These are phyloP conservation scores for Venturia nashicola DNA, from an alignment of 2,329 filamentous ascomycete species.

Conservation along the genomic window DNA sequence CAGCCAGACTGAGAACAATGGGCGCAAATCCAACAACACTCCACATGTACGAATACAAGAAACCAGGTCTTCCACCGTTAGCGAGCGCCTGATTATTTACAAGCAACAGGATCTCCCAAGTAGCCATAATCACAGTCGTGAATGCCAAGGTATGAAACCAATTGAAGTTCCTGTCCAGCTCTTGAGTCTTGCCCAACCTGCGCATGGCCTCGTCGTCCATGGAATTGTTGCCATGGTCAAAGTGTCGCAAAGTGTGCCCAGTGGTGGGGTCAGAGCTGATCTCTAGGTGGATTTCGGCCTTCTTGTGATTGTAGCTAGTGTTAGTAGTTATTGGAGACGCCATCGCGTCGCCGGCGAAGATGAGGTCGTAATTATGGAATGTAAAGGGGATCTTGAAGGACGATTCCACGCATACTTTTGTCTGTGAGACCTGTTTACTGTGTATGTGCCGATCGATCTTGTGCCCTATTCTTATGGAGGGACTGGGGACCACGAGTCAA, in stretches of 20 bases:
- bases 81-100: background rate
- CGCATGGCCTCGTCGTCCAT: conserved; percentile 9
- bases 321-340: background rate
- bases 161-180: conserved; percentile 10
- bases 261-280: background rate
- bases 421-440: no score
- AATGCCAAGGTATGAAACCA: conserved; percentile 10
- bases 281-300: background rate
- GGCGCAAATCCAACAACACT: conserved; percentile 5
- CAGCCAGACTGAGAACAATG: conserved; percentile 8
- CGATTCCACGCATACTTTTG: no score
- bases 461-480: no score
- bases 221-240: conserved; percentile 9
- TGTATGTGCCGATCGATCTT: no score
- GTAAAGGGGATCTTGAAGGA: no score
- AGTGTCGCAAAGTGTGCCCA: background rate
- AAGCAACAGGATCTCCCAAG: conserved; percentile 8
- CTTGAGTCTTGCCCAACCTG: conserved; percentile 10
- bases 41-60: conserved; percentile 8
- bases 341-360: background rate
- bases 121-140: conserved; percentile 9
- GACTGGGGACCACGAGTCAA: no score
- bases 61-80: conserved; percentile 10
- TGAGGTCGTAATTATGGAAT: no score
- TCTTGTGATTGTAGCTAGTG: background rate